Evolutionary conservation across 352 stramenopile genomes (phyloP).

Genomic region (Hyaloperonospora brassicae): DNA sequence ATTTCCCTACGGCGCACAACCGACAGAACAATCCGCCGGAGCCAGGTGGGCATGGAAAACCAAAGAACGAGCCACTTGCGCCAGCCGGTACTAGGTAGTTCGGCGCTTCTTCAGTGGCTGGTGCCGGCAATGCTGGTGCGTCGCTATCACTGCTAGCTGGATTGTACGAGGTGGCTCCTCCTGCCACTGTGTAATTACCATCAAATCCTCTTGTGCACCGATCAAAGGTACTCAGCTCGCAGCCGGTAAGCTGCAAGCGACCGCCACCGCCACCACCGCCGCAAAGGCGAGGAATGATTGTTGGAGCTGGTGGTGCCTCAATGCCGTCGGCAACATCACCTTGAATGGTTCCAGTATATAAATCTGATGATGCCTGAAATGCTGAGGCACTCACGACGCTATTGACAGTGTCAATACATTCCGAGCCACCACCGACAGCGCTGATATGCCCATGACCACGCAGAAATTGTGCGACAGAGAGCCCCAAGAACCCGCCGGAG

Average conservation of each 20-base stretch:
- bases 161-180: slow-evolving; percentile 37
- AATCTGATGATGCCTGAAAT: slow-evolving; percentile 7
- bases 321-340: slow-evolving; percentile 15
- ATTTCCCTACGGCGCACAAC: slow-evolving; percentile 47
- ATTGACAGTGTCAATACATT: slow-evolving; percentile 36
- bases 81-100: slow-evolving; percentile 29
- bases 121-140: slow-evolving; percentile 8
- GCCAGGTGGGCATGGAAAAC: slow-evolving; percentile 68
- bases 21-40: slow-evolving; percentile 69
- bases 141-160: slow-evolving; percentile 13
- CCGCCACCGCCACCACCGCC: slow-evolving; percentile 66
- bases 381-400: slow-evolving; percentile 19
- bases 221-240: slow-evolving; percentile 54
- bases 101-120: slow-evolving; percentile 12
- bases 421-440: slow-evolving; percentile 54
- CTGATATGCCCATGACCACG: slow-evolving; percentile 55
- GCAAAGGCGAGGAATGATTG: slow-evolving; percentile 31
- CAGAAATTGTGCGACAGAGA: slow-evolving; percentile 52
- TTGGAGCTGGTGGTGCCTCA: slow-evolving; percentile 21
- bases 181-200: slow-evolving; percentile 71
- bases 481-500: slow-evolving; percentile 60
- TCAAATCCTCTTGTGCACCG: slow-evolving; percentile 62
- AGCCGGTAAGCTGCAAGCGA: slow-evolving; percentile 61
- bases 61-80: slow-evolving; percentile 61
- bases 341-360: slow-evolving; percentile 12